Conservation (phyloP, 352 stramenopile species). For the Phytopythium mirpurense region DNA sequence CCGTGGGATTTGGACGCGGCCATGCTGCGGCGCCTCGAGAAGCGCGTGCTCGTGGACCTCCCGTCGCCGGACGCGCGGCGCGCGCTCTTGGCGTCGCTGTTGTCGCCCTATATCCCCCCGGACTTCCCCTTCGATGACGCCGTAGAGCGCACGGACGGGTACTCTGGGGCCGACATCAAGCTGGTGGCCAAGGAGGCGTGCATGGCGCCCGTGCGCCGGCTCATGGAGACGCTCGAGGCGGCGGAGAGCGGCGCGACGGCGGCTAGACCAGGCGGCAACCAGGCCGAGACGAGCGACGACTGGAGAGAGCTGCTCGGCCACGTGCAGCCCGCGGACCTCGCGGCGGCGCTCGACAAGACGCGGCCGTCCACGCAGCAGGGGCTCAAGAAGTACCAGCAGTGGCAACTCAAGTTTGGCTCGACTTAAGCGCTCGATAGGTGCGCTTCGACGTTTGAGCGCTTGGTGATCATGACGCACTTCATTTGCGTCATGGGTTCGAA, state of each 20-base stretch:
- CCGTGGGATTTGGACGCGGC: slow-evolving; percentile 77
- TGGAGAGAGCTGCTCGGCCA: slow-evolving; percentile 60
- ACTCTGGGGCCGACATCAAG: slow-evolving; percentile 83
- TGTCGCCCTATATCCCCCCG: slow-evolving; percentile 49
- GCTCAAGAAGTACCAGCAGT: slow-evolving; percentile 76
- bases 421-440: slow-evolving; percentile 21
- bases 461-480: too few species aligned
- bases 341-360: slow-evolving; percentile 62
- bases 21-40: slow-evolving; percentile 80
- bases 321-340: slow-evolving; percentile 48
- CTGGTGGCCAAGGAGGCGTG: slow-evolving; percentile 82
- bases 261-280: slow-evolving; percentile 12
- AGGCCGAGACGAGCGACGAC: slow-evolving; percentile 20
- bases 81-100: slow-evolving; percentile 50
- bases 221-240: slow-evolving; percentile 62
- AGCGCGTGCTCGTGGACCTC: slow-evolving; percentile 76
- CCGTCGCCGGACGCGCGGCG: slow-evolving; percentile 53
- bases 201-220: slow-evolving; percentile 70
- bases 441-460: too few species aligned
- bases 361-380: slow-evolving; percentile 74
- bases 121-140: slow-evolving; percentile 50
- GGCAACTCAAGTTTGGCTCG: slow-evolving; percentile 77
- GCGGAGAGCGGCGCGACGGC: slow-evolving; percentile 21
- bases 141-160: slow-evolving; percentile 55
- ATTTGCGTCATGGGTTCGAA: background rate